Evolutionary conservation across 148 eudicot species (phyloP).

Genomic region (Fagopyrum homotropicum): DNA sequence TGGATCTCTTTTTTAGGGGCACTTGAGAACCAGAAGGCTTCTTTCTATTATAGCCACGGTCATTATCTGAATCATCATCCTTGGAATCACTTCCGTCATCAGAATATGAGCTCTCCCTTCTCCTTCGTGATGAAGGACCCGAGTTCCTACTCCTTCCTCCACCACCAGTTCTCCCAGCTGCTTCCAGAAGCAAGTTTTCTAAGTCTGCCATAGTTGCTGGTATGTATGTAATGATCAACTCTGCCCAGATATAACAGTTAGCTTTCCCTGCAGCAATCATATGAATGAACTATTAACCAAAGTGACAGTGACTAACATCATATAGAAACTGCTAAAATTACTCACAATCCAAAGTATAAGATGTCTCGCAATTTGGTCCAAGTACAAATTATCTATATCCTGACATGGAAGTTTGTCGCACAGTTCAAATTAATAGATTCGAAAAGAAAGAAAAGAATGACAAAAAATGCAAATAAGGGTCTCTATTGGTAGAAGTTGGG

Average conservation of each 20-base stretch:
- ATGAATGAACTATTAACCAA: not conserved
- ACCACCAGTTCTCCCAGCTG: conserved; percentile 88
- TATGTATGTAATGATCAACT: conserved; percentile 24
- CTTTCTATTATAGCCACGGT: conserved; percentile 56
- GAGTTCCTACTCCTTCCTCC: conserved; percentile 65
- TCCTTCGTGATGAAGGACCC: conserved; percentile 67
- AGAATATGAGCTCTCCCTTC: conserved; percentile 58
- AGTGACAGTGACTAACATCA: not conserved
- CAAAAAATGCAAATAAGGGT: not conserved
- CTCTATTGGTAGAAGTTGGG: not conserved
- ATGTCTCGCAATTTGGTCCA: not conserved
- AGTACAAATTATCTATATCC: not conserved
- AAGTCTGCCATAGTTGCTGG: conserved; percentile 62
- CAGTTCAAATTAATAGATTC: not conserved
- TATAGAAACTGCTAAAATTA: not conserved
- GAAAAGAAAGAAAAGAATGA: not conserved
- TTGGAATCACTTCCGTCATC: conserved; percentile 89
- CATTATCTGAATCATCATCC: conserved; percentile 80
- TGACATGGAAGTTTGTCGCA: not conserved
- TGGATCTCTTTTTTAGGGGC: conserved; percentile 84
- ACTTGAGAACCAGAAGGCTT: conserved; percentile 74
- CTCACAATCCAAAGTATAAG: not conserved
- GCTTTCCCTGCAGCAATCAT: not conserved
- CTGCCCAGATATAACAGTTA: conserved; percentile 20
- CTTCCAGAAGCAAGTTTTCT: conserved; percentile 82